Conservation (phyloP, 129 eudicot species). For the Flaveria trinervia region DNA sequence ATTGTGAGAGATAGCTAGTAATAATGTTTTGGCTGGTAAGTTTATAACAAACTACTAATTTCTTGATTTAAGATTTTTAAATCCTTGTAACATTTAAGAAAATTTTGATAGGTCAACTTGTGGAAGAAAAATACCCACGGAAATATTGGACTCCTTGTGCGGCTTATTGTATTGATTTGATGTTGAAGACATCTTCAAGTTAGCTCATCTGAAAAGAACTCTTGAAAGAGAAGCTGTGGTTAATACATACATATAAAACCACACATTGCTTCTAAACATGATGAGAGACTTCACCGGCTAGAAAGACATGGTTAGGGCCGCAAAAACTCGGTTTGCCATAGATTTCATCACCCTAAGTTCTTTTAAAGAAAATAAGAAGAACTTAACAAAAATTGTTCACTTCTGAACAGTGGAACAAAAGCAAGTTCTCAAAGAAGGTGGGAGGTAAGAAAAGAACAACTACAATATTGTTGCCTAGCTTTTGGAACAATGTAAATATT, state of each 20-base stretch:
- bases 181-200: slow-evolving; percentile 22
- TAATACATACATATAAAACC: slow-evolving; percentile 1
- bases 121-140: too few relatives aligned
- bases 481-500: slow-evolving; percentile 21
- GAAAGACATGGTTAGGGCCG: slow-evolving; percentile 18
- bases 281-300: background rate
- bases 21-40: background rate
- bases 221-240: background rate
- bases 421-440: slow-evolving; percentile 10
- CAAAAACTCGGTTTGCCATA: slow-evolving; percentile 14
- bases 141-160: too few relatives aligned
- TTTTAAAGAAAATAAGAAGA: background rate
- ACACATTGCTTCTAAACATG: background rate
- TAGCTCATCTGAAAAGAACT: background rate
- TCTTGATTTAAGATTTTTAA: too few relatives aligned
- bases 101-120: too few relatives aligned
- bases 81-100: background rate
- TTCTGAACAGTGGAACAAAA: slow-evolving; percentile 1
- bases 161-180: slow-evolving; percentile 4
- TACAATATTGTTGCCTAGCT: slow-evolving; percentile 8
- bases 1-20: background rate
- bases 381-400: slow-evolving; percentile 23
- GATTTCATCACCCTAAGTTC: slow-evolving; percentile 21
- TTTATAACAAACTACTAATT: background rate
- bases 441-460: slow-evolving; percentile 5